A percentile compares a stretch with the other conserved stretches of the same genome.
Evolutionary conservation across 2,329 filamentous ascomycete genomes (phyloP).

Genomic region (Aureobasidium melanogenum): DNA sequence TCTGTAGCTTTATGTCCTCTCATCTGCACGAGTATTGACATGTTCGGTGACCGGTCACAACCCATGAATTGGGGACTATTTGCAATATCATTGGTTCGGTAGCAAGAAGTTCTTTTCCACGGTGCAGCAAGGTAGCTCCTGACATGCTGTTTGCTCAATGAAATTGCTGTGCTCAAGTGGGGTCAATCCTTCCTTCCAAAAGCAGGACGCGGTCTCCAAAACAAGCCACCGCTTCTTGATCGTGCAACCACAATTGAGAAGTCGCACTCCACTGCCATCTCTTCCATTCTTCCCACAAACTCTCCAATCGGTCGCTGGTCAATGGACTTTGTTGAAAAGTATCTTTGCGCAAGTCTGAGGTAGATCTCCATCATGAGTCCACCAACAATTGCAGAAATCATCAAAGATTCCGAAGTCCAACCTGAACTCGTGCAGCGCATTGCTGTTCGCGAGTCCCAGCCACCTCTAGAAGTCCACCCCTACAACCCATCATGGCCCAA

Average conservation of each 20-base stretch:
- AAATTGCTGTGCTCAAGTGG: not conserved
- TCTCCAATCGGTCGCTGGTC: not conserved
- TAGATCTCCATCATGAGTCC: not conserved
- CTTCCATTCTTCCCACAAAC: not conserved
- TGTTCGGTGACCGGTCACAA: not conserved
- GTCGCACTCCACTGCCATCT: too few species aligned
- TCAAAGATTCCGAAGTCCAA: not conserved
- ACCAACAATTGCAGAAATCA: not conserved
- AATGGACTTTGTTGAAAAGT: not conserved
- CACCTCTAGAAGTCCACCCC: not conserved
- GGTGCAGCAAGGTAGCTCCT: not conserved
- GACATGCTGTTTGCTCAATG: not conserved
- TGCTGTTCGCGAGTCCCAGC: not conserved
- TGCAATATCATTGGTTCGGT: too few species aligned
- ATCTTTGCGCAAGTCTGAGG: not conserved
- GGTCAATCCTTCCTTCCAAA: not conserved
- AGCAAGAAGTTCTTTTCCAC: not conserved
- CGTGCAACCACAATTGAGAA: not conserved
- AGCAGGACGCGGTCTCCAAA: not conserved
- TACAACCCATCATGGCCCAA: not conserved
- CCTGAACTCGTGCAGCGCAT: not conserved
- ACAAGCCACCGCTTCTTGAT: not conserved
- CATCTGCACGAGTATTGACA: not conserved
- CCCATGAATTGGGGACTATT: not conserved
- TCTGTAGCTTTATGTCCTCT: not conserved